Evolutionary conservation across 176 grass and related monocot genomes (phyloP), one percentile per base, ranked within the genome.

Genomic region (Oryza meridionalis): DNA sequence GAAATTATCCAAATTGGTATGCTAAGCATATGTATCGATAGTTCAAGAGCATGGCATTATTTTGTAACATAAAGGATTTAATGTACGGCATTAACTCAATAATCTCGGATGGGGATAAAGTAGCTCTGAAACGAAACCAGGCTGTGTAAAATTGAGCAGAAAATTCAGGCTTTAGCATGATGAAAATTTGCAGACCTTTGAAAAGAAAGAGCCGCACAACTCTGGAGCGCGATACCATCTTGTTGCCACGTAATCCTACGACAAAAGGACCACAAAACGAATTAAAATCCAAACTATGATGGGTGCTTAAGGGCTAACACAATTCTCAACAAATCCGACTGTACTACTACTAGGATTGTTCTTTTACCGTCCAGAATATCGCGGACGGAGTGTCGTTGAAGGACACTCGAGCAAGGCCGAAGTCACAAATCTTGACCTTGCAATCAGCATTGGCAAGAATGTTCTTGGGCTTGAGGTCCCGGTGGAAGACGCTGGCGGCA

Each of bases 171-270:
- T 87, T 82, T 72, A 21, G 62, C 37, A 49, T 22, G 65, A 44
- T 33, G 2, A 81, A 84, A 77, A 29, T 50, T 70, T 46, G 65
- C 77, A 35, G 45, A 95, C 90, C 88, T 92, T 95, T 75, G 93
- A 84, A 80, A 95, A 95, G 79, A 95, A 95, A 70, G 93, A 95
- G 50, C 93, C 90, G 27, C 93, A 95, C 67, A 95, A 90, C 78
- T 95, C 93, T 61, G 93, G 93, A 80, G 93, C 90, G 22, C 93
- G 93, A 73, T 95, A 95, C 93, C 93, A 95, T 59, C 93, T 92
- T 50, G 93, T 95, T 77, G 93, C 93, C 21, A 95, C 88, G 82
- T 95, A 95, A 90, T 92, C 93, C 93, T 94, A 80, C 61, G 25
- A 76, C 19, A 59, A 32, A 85, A 79, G 17, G 15, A 16, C 70